phyloP scores from a whole-genome alignment of 1,284 basidiomycete genomes.

The Coriolopsis trogii region DNA sequence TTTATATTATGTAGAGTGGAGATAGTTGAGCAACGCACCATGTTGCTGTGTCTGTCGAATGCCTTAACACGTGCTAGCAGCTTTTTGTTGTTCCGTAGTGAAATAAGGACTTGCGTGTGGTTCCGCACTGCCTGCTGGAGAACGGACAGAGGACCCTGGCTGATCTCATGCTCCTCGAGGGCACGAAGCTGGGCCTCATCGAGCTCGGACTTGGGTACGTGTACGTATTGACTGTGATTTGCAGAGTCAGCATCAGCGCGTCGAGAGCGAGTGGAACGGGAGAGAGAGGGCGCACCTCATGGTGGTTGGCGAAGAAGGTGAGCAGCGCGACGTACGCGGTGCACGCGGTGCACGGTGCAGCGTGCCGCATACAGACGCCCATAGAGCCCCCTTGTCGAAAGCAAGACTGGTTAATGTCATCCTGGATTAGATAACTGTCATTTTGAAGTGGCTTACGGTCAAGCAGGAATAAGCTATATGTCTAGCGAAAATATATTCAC shows the following conservation, averaged over 20 bases:
- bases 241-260: conserved; percentile 5
- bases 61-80: conserved; percentile 97
- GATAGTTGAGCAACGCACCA: too few species aligned
- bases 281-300: conserved; percentile 35
- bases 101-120: conserved; percentile 97
- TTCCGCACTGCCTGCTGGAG: conserved; percentile 98
- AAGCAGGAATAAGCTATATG: too few species aligned
- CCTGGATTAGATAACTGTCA: too few species aligned
- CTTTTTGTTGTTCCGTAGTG: conserved; percentile 98
- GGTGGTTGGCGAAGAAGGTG: conserved; percentile 22
- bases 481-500: too few species aligned
- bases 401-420: too few species aligned
- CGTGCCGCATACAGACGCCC: conserved; percentile 13
- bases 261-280: background rate
- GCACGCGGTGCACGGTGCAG: too few species aligned
- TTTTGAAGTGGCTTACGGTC: too few species aligned
- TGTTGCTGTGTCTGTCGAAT: conserved; percentile 98
- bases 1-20: too few species aligned
- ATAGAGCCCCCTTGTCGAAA: too few species aligned
- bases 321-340: too few species aligned
- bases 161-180: conserved; percentile 96
- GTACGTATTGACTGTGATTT: conserved; percentile 85
- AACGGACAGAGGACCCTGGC: conserved; percentile 96
- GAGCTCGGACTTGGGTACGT: conserved; percentile 96
- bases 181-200: conserved; percentile 96